A percentile compares a stretch with the other conserved stretches of the same genome.
Conservation (phyloP, 2,329 filamentous ascomycete species). For the Cryphonectria radicalis region DNA sequence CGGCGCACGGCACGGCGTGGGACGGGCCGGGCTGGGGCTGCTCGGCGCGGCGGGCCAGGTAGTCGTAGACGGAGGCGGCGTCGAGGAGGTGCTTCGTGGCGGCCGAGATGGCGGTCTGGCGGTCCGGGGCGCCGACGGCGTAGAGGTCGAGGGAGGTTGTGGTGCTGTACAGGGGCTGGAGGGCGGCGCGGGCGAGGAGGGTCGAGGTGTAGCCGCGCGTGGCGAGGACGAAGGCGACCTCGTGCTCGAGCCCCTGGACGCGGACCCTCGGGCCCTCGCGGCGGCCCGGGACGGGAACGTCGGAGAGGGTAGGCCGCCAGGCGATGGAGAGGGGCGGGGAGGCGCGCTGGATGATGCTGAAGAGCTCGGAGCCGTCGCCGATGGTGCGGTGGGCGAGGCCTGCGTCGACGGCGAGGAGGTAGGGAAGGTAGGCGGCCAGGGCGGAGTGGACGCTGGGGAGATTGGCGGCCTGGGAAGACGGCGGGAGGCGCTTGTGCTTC, state of each 20-base stretch:
- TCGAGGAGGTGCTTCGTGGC: conserved; percentile 80
- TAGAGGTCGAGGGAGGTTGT: conserved; percentile 52
- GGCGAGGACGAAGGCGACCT: conserved; percentile 78
- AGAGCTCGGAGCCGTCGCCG: conserved; percentile 58
- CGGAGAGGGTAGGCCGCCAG: conserved; percentile 83
- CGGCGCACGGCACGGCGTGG: conserved; percentile 51
- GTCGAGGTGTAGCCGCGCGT: conserved; percentile 77
- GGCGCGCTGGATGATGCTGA: conserved; percentile 63
- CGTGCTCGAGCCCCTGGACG: conserved; percentile 77
- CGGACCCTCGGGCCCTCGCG: conserved; percentile 67
- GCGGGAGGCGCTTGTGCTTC: conserved; percentile 83
- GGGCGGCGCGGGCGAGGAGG: conserved; percentile 70
- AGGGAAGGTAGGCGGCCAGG: conserved; percentile 80
- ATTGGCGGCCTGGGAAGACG: conserved; percentile 70
- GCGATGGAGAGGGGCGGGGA: conserved; percentile 66
- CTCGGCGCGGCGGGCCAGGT: conserved; percentile 64
- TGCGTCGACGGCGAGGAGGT: conserved; percentile 76
- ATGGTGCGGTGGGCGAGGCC: conserved; percentile 61
- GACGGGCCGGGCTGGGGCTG: conserved; percentile 35
- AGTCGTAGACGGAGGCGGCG: conserved; percentile 77
- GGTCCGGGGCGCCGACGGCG: conserved; percentile 64
- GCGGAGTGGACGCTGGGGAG: conserved; percentile 71
- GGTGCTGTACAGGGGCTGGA: conserved; percentile 75
- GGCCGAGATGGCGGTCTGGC: conserved; percentile 69
- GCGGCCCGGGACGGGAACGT: conserved; percentile 64